Conservation (phyloP, 345 rosid species). For the Heritiera littoralis region DNA sequence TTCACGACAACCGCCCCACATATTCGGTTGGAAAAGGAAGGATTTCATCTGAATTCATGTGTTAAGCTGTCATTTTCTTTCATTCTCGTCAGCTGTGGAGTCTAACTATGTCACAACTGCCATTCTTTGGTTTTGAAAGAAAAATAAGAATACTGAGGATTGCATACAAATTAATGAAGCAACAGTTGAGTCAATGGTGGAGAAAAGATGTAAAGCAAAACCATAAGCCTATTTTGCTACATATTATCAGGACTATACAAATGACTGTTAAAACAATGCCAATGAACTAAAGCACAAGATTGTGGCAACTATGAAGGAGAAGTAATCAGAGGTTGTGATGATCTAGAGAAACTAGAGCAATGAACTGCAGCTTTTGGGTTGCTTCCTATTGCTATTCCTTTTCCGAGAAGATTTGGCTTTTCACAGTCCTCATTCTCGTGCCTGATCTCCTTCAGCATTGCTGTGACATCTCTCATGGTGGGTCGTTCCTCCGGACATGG, state of each 20-base stretch:
- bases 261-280: slow-evolving; percentile 26
- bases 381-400: slow-evolving; percentile 15
- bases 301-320: slow-evolving; percentile 38
- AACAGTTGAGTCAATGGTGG: slow-evolving; percentile 18
- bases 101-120: slow-evolving; percentile 1
- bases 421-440: slow-evolving; percentile 52
- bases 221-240: slow-evolving; percentile 11
- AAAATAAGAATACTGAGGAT: background rate
- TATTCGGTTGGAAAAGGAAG: background rate
- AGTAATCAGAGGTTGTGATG: slow-evolving; percentile 61
- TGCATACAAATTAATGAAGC: slow-evolving; percentile 4
- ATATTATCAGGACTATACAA: slow-evolving; percentile 39
- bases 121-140: background rate
- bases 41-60: background rate
- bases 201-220: slow-evolving; percentile 13
- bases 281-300: slow-evolving; percentile 23
- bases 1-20: background rate
- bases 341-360: slow-evolving; percentile 67
- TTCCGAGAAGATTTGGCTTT: slow-evolving; percentile 39
- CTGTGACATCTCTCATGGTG: slow-evolving; percentile 68
- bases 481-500: slow-evolving; percentile 64
- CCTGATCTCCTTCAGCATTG: slow-evolving; percentile 61
- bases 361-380: slow-evolving; percentile 44
- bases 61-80: background rate
- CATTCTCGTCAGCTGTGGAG: background rate